Percentiles rank a stretch among this genome's conserved stretches.
phyloP scores from a whole-genome alignment of 164 flowering plant genomes.

The Magnolia sinica region DNA sequence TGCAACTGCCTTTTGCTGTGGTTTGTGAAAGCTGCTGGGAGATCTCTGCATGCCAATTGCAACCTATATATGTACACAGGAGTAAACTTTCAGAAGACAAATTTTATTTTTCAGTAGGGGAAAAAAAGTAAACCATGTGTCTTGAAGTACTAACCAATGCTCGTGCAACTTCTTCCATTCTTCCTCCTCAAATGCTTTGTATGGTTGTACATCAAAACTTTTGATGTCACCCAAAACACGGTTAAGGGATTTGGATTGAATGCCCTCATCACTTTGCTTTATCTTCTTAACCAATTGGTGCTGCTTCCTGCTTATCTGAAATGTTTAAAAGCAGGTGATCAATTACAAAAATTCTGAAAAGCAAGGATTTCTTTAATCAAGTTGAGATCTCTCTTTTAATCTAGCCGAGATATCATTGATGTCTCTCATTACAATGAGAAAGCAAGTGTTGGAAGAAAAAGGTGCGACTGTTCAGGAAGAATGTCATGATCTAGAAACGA shows the following conservation, averaged over 20 bases:
- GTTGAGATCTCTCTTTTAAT: background rate
- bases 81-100: background rate
- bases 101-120: background rate
- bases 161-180: conserved; percentile 67
- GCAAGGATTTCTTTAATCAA: background rate
- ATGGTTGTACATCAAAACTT: conserved; percentile 59
- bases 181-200: conserved; percentile 71
- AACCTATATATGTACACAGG: conserved; percentile 38
- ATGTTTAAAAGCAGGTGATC: conserved; percentile 11
- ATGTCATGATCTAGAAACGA: too few species aligned
- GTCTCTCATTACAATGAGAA: too few species aligned
- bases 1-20: conserved; percentile 38
- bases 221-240: conserved; percentile 64
- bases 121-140: background rate
- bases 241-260: conserved; percentile 58
- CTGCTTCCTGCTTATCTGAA: conserved; percentile 76
- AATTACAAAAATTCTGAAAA: background rate
- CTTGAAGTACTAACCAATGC: conserved; percentile 58
- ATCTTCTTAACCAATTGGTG: conserved; percentile 66
- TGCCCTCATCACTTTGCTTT: conserved; percentile 66
- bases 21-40: conserved; percentile 54
- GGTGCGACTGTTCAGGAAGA: too few species aligned
- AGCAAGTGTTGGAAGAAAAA: too few species aligned
- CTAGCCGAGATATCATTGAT: too few species aligned
- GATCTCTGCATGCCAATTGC: conserved; percentile 50